phyloP scores from a whole-genome alignment of 371 early-diverging fungal species.

The Mortierella sp. region DNA sequence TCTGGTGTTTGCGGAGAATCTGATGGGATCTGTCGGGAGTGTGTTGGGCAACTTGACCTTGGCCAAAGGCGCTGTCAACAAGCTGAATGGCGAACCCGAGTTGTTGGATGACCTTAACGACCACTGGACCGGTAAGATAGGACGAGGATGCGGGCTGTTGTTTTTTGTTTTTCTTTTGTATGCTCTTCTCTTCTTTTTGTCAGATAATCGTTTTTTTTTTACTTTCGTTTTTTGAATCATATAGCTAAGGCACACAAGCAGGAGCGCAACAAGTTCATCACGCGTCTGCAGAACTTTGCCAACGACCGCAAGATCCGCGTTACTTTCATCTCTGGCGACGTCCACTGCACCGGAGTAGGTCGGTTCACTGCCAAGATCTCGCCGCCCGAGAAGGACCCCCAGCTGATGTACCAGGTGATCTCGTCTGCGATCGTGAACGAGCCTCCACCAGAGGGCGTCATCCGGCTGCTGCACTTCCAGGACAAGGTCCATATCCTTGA shows the following conservation, averaged over 20 bases:
- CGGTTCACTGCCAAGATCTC: conserved; percentile 69
- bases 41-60: conserved; percentile 53
- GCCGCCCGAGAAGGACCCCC: conserved; percentile 71
- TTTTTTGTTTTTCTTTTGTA: conserved; percentile 14
- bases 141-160: not conserved
- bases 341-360: conserved; percentile 87
- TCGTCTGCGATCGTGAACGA: conserved; percentile 84
- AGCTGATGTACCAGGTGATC: conserved; percentile 81
- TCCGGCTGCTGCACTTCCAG: conserved; percentile 55
- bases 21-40: conserved; percentile 64
- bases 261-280: conserved; percentile 78
- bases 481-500: conserved; percentile 55
- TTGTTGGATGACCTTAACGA: conserved; percentile 86
- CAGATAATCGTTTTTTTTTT: not conserved
- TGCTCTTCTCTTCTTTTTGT: conserved; percentile 66
- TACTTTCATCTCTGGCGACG: conserved; percentile 89
- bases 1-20: conserved; percentile 74
- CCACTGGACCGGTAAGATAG: conserved; percentile 61
- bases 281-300: conserved; percentile 76
- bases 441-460: conserved; percentile 59
- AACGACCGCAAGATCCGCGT: conserved; percentile 75
- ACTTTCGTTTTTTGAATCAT: not conserved
- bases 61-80: conserved; percentile 67
- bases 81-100: conserved; percentile 87
- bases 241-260: conserved; percentile 73